Conservation (phyloP, 768 basidiomycete species). For the Lactarius deliciosus region DNA sequence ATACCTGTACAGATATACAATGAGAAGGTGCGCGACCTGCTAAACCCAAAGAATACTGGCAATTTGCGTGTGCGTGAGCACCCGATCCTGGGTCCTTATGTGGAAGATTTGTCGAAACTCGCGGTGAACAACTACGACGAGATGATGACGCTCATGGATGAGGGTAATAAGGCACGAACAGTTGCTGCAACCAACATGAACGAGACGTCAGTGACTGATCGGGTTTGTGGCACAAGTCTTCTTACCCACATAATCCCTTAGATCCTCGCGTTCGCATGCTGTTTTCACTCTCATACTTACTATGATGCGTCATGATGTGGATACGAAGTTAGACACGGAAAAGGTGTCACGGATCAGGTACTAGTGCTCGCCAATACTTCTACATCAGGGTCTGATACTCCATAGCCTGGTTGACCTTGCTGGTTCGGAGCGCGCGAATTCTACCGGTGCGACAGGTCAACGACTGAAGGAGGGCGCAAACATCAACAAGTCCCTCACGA, state of each 20-base stretch:
- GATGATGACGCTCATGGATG: slow-evolving; percentile 99
- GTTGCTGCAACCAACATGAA: slow-evolving; percentile 99
- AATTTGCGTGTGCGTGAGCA: slow-evolving; percentile 97
- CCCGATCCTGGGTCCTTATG: slow-evolving; percentile 95
- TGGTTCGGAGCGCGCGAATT: slow-evolving; percentile 95
- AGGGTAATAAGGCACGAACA: slow-evolving; percentile 97
- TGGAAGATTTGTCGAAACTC: slow-evolving; percentile 94
- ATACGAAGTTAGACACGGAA: slow-evolving; percentile 89
- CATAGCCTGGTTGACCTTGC: slow-evolving; percentile 92
- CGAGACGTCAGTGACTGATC: slow-evolving; percentile 62
- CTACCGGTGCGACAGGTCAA: slow-evolving; percentile 95
- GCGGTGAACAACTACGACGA: slow-evolving; percentile 89
- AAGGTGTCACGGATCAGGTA: slow-evolving; percentile 98
- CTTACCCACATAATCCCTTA: slow-evolving; percentile 33
- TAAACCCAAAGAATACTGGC: slow-evolving; percentile 96
- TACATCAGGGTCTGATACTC: slow-evolving; percentile 5
- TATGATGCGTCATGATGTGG: slow-evolving; percentile 84
- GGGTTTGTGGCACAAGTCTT: not conserved
- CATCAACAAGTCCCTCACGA: slow-evolving; percentile 98
- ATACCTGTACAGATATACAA: slow-evolving; percentile 75
- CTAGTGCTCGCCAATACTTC: slow-evolving; percentile 27
- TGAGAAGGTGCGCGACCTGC: slow-evolving; percentile 94
- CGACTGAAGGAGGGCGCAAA: slow-evolving; percentile 97
- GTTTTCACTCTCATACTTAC: slow-evolving; percentile 95
- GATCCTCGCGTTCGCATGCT: slow-evolving; percentile 95